Evolutionary conservation across 768 basidiomycete species (phyloP), one percentile per base, ranked within the genome.

Genomic region (Pleurotus ostreatus): DNA sequence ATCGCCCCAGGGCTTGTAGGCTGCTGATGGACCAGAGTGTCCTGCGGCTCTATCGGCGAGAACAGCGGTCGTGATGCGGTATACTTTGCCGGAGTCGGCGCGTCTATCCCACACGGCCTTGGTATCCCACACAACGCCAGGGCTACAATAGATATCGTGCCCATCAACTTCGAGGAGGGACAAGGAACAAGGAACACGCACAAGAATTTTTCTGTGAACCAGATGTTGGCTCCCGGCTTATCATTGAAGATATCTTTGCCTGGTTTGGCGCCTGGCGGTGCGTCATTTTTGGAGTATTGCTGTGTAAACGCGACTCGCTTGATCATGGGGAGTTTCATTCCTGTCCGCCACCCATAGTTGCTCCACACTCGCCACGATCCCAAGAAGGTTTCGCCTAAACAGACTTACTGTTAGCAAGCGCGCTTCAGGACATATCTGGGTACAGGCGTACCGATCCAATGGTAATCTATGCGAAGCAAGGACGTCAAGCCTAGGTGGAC

Each of bases 341-440:
- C 48, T 9, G 26, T 34, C 15, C 48, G 23, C 48, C 48, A 49
- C n/a, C 30, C 23, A 34, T 49, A 34, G 15, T 49, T 49, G 38
- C 48, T 49, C 48, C 48, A 49, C n/a, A 49, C 48, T 49, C 48
- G 30, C 48, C 48, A 49, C 22, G 48, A 26, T 6, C 48, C 48
- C 15, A 49, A 37, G 48, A 49, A 49, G 7, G 48, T 49, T 34
- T 49, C 48, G n/a, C 48, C 48, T 49, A 16, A 13, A 37, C 7
- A 26, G 11, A 18, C 11, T 13, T 22, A 25, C 6, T 23, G 5
- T 49, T 37, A 26, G 20, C 16, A 22, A 13, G n/a, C 22, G 4
- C 22, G 15, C 16, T 20, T 4, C 6, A 26, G n/a, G 22, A 11
- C 46, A 48, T 5, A n/a, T 6, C 23, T 25, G 23, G 5, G 12